phyloP scores from a whole-genome alignment of 2,329 filamentous ascomycete genomes.

The Graphium sp. region DNA sequence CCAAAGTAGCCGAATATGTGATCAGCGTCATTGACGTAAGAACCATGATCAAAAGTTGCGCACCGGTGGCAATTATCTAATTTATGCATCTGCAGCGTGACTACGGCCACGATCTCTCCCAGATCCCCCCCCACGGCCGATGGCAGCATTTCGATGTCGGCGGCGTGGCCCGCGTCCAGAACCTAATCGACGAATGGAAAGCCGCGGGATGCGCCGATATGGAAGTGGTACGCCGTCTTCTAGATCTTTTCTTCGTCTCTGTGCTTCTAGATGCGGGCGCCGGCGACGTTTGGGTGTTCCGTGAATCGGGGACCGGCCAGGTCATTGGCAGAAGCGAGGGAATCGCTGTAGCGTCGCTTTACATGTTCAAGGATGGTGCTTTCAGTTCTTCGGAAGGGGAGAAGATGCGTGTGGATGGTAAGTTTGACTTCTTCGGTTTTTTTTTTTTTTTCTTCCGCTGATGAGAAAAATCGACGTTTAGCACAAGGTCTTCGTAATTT shows the following conservation, averaged over 20 bases:
- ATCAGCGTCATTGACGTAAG: constrained; percentile 21
- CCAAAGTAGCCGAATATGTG: constrained; percentile 22
- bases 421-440: not conserved
- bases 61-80: not conserved
- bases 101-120: constrained; percentile 27
- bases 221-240: constrained; percentile 32
- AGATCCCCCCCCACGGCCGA: constrained; percentile 37
- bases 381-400: constrained; percentile 13
- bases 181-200: constrained; percentile 26
- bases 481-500: constrained; percentile 17
- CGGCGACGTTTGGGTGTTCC: constrained; percentile 28
- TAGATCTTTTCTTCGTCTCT: constrained; percentile 45
- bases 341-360: constrained; percentile 29
- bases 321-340: constrained; percentile 27
- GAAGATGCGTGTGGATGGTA: constrained; percentile 17
- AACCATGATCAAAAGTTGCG: not conserved
- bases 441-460: not conserved
- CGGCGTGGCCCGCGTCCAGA: constrained; percentile 26
- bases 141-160: constrained; percentile 50
- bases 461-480: constrained; percentile 3
- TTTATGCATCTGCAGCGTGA: constrained; percentile 19
- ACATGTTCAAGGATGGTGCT: constrained; percentile 27
- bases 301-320: constrained; percentile 17
- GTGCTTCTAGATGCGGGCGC: constrained; percentile 40
- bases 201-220: constrained; percentile 18